Evolutionary conservation across 306 rosid genomes (phyloP).

Genomic region (Prosopis cineraria): DNA sequence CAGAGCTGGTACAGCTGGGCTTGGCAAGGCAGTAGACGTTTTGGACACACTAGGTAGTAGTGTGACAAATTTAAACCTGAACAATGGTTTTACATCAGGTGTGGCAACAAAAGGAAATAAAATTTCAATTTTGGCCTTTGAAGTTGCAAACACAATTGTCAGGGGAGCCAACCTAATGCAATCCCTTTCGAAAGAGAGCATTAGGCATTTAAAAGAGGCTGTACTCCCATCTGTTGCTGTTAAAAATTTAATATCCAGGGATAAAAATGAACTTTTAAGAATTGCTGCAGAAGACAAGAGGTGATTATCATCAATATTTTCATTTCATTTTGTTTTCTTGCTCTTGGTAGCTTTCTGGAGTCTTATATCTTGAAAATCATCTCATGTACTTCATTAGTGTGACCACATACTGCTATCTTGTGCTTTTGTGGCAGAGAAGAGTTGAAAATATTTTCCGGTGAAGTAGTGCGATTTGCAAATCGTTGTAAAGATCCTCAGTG

Average conservation of each 20-base stretch:
- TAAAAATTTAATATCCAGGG: conserved; percentile 74
- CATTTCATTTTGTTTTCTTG: not conserved
- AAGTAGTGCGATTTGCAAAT: conserved; percentile 97
- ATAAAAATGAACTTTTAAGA: conserved; percentile 84
- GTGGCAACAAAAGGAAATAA: conserved; percentile 77
- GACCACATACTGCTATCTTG: conserved; percentile 33
- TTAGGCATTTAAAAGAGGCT: conserved; percentile 79
- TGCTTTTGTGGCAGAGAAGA: conserved; percentile 80
- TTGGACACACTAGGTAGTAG: conserved; percentile 98
- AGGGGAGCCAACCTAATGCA: conserved; percentile 95
- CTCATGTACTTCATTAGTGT: not conserved
- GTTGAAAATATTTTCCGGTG: conserved; percentile 79
- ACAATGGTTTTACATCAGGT: conserved; percentile 82
- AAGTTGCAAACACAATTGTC: conserved; percentile 96
- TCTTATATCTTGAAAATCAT: conserved; percentile 29
- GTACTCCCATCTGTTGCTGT: conserved; percentile 92
- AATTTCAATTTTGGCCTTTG: conserved; percentile 92
- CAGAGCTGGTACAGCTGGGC: conserved; percentile 92
- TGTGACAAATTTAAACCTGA: conserved; percentile 80
- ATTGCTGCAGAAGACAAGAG: conserved; percentile 95
- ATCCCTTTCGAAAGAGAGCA: conserved; percentile 86
- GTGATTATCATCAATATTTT: conserved; percentile 48
- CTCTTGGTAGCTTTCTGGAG: conserved; percentile 16
- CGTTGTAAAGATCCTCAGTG: conserved; percentile 99
- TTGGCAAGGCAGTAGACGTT: conserved; percentile 97